Evolutionary conservation across 208 protist genomes (phyloP), one percentile per base, ranked within the genome.

Genomic region (Lotmaria passim): DNA sequence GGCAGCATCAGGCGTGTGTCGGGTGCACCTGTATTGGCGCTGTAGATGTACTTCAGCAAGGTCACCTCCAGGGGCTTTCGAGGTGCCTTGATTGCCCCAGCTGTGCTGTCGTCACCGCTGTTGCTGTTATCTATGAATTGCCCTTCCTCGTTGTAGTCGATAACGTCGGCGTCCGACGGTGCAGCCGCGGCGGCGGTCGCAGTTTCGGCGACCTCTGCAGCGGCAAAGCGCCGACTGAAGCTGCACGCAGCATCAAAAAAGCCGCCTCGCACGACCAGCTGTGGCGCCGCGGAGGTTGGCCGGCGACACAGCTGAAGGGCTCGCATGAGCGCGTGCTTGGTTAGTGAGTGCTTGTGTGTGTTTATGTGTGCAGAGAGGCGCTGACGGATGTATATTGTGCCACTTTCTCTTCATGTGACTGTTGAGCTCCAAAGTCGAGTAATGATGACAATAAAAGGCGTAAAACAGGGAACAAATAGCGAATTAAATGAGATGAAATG

Each of bases 11-110:
- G 59, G 14, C 21, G 38, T 3, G 38, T 23, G 34, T 39, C 31
- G 24, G 23, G 26, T n/a, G 57, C 4, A 33, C 15, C 10, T 7
- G 39, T 17, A 31, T 34, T 53, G 19, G 34, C 39, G 31, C 50
- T 46, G 34, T 74, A 74, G 15, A 66, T 39, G 28, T 74, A 74
- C 28, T 21, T 57, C n/a, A 74, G 59, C 19, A 74, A 50, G 24
- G 33, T 39, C 15, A 43, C 46, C 39, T 33, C 48, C 14, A 74
- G 46, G 46, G 31, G 34, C 14, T 8, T 46, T 28, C 23, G 50
- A 21, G 33, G 57, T 28, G 36, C 57, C 28, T 64, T 19, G 26
- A n/a, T 15, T 3, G 17, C 21, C 6, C 46, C 48, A 15, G 39
- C n/a, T 36, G 10, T n/a, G 30, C n/a, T 17, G 15, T 28, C 47